These are phyloP conservation scores for Candida glucosophila DNA, from an alignment of 1,139 yeast genomes.

Conservation along the genomic window DNA sequence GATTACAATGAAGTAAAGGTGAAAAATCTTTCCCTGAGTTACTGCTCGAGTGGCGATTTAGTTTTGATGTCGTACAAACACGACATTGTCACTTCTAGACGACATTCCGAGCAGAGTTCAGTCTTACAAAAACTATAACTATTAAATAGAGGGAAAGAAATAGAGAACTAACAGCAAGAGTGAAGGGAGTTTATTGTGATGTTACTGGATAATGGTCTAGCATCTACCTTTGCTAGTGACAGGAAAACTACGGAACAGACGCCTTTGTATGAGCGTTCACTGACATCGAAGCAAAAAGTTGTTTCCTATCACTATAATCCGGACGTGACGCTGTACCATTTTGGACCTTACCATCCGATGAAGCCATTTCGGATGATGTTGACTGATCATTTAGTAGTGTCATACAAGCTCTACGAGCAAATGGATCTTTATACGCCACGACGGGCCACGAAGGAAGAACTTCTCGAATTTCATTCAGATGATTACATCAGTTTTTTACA, in stretches of 20 bases:
- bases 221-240: constrained; percentile 48
- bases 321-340: constrained; percentile 73
- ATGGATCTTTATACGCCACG: constrained; percentile 88
- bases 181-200: too few species aligned
- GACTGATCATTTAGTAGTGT: constrained; percentile 83
- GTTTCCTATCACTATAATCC: constrained; percentile 90
- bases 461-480: constrained; percentile 73
- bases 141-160: too few species aligned
- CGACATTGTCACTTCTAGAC: too few species aligned
- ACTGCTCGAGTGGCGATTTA: too few species aligned
- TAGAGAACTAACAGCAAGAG: too few species aligned
- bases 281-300: constrained; percentile 28
- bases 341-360: constrained; percentile 95
- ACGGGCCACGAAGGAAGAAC: constrained; percentile 72
- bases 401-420: constrained; percentile 76
- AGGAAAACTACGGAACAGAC: constrained; percentile 45
- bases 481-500: constrained; percentile 81
- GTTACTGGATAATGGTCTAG: too few species aligned
- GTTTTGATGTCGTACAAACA: too few species aligned
- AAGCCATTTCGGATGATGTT: constrained; percentile 93
- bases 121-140: too few species aligned
- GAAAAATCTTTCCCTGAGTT: too few species aligned
- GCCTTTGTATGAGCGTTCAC: constrained; percentile 48
- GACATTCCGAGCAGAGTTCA: too few species aligned
- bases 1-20: too few species aligned